A percentile compares a stretch with the other conserved stretches of the same genome.
phyloP scores from a whole-genome alignment of 2,329 filamentous ascomycete species.

The Xylariaceae sp. region DNA sequence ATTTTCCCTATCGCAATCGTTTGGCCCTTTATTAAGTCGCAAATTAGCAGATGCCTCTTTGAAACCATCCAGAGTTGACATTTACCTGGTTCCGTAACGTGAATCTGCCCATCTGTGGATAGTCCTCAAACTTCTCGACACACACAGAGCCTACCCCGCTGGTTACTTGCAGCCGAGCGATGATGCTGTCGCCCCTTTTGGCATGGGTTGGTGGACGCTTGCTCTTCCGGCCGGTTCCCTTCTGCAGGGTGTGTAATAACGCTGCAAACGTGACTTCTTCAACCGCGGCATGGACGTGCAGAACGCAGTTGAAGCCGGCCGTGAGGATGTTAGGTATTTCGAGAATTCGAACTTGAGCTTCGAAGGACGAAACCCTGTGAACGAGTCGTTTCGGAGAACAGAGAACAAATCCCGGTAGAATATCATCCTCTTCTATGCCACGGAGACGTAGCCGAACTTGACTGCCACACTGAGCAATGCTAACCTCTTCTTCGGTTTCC shows the following conservation, averaged over 20 bases:
- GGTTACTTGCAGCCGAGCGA: constrained; percentile 85
- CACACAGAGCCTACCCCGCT: constrained; percentile 86
- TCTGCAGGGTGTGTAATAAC: constrained; percentile 91
- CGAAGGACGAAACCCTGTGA: constrained; percentile 85
- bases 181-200: constrained; percentile 79
- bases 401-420: constrained; percentile 91
- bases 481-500: constrained; percentile 92
- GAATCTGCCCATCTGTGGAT: constrained; percentile 90
- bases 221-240: constrained; percentile 90
- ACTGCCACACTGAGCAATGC: constrained; percentile 83
- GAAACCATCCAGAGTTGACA: constrained; percentile 8
- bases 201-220: constrained; percentile 93
- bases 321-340: constrained; percentile 93
- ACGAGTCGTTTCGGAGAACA: constrained; percentile 94
- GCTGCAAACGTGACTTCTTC: constrained; percentile 93
- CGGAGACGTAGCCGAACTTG: constrained; percentile 91
- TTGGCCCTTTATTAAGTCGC: constrained; percentile 70
- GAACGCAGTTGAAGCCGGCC: constrained; percentile 95
- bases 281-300: constrained; percentile 96
- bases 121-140: constrained; percentile 93
- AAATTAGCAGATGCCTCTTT: constrained; percentile 26
- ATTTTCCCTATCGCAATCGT: constrained; percentile 99
- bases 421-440: constrained; percentile 96
- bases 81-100: constrained; percentile 84
- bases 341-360: constrained; percentile 94